Conservation (phyloP, 2,329 filamentous ascomycete genomes). For the Aspergillus sp. region DNA sequence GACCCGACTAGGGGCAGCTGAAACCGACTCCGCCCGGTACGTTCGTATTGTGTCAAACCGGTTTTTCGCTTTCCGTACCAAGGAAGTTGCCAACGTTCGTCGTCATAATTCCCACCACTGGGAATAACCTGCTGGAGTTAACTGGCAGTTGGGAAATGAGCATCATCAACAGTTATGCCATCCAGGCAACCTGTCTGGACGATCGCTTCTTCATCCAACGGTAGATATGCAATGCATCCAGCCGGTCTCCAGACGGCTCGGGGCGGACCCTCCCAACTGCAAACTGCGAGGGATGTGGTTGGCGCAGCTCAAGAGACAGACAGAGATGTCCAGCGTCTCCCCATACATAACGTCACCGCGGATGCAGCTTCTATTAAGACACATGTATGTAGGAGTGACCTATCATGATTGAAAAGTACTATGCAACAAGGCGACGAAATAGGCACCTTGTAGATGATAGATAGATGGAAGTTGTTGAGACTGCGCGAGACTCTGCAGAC, state of each 20-base stretch:
- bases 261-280: slow-evolving; percentile 13
- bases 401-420: background rate
- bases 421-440: background rate
- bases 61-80: slow-evolving; percentile 2
- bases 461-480: background rate
- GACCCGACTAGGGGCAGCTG: slow-evolving; percentile 1
- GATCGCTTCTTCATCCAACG: background rate
- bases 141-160: background rate
- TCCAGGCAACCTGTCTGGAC: background rate
- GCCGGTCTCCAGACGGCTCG: slow-evolving; percentile 11
- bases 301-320: background rate
- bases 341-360: slow-evolving; percentile 6
- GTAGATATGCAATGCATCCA: background rate
- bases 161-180: background rate
- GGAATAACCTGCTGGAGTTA: no score
- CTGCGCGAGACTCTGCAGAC: background rate
- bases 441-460: background rate
- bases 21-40: background rate
- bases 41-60: background rate
- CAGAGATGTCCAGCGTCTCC: slow-evolving; percentile 3
- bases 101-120: background rate
- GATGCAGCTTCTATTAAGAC: background rate
- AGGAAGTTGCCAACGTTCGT: background rate
- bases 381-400: background rate
- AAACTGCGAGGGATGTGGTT: background rate